These are phyloP conservation scores for Candida hungchunana DNA, from an alignment of 805 yeast species.

Conservation along the genomic window DNA sequence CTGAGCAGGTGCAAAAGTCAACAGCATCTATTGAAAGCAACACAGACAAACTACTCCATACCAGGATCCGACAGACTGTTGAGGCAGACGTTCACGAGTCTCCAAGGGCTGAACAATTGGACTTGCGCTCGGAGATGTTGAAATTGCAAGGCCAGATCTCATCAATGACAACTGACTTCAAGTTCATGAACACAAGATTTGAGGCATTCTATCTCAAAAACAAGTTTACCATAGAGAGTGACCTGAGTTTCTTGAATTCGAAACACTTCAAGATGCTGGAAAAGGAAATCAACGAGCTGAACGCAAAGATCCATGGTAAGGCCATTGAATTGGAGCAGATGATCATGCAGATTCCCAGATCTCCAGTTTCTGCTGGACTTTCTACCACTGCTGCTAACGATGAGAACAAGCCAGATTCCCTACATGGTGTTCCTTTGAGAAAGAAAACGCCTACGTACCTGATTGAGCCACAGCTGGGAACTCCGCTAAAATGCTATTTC, in stretches of 20 bases:
- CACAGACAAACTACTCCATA: constrained; percentile 13
- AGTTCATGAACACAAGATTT: constrained; percentile 4
- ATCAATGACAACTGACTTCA: constrained; percentile 4
- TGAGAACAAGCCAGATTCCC: constrained; percentile 1
- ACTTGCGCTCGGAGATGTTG: neutral
- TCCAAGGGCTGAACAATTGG: neutral
- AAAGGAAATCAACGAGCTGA: constrained; percentile 19
- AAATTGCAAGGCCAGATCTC: neutral
- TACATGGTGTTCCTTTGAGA: constrained; percentile 9
- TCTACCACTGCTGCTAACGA: neutral
- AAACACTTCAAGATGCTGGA: constrained; percentile 21
- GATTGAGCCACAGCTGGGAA: constrained; percentile 1
- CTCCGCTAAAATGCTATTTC: constrained; percentile 4
- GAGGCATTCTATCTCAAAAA: constrained; percentile 15
- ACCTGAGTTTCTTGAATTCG: constrained; percentile 11
- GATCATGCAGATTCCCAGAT: constrained; percentile 1
- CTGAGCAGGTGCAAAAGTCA: constrained; percentile 18
- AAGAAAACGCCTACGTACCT: constrained; percentile 6
- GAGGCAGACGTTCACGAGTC: neutral
- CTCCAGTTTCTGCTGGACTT: neutral
- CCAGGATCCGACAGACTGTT: neutral
- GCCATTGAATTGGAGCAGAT: constrained; percentile 8
- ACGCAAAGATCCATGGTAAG: constrained; percentile 5
- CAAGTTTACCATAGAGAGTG: constrained; percentile 14
- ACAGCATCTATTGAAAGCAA: constrained; percentile 16